These are phyloP conservation scores for Wickerhamomyces canadensis DNA, from an alignment of 805 yeast genomes.

Conservation along the genomic window DNA sequence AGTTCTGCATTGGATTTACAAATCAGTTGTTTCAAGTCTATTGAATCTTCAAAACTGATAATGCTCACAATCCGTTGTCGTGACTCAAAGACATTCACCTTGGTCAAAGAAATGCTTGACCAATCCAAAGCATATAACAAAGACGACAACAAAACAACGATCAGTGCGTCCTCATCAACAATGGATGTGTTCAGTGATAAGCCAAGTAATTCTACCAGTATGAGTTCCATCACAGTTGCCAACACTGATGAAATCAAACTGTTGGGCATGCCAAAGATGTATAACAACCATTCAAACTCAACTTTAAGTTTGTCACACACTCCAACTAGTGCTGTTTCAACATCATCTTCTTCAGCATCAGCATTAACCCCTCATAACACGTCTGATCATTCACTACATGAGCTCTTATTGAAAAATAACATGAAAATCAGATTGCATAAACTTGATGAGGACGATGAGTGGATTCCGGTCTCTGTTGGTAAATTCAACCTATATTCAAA, in stretches of 20 bases:
- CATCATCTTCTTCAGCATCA: conserved; percentile 9
- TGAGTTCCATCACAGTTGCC: conserved; percentile 12
- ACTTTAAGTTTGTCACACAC: conserved; percentile 11
- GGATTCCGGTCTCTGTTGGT: conserved; percentile 23
- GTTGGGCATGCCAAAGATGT: conserved; percentile 2
- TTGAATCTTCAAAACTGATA: conserved; percentile 10
- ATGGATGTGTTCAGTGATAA: conserved; percentile 14
- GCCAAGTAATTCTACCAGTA: conserved; percentile 21
- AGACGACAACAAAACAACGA: conserved; percentile 2
- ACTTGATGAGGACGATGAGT: conserved; percentile 19
- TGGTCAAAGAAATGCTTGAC: conserved; percentile 12
- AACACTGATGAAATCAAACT: conserved; percentile 5
- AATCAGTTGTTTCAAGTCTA: conserved; percentile 9
- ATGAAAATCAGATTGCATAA: conserved; percentile 21
- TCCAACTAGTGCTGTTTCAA: conserved; percentile 2
- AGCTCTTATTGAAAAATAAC: conserved; percentile 15
- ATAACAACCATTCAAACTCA: conserved; percentile 8
- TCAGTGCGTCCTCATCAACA: conserved; percentile 4
- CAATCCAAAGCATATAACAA: too few relatives aligned
- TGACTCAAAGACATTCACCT: conserved; percentile 10
- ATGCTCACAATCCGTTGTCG: conserved; percentile 19
- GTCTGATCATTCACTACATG: conserved; percentile 6
- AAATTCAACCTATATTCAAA: conserved; percentile 16
- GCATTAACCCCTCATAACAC: conserved; percentile 10
- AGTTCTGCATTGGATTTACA: conserved; percentile 12